Percentiles rank a stretch among this genome's conserved stretches.
Evolutionary conservation across 495 filamentous ascomycete species (phyloP).

Genomic region (Aspergillus leporis): DNA sequence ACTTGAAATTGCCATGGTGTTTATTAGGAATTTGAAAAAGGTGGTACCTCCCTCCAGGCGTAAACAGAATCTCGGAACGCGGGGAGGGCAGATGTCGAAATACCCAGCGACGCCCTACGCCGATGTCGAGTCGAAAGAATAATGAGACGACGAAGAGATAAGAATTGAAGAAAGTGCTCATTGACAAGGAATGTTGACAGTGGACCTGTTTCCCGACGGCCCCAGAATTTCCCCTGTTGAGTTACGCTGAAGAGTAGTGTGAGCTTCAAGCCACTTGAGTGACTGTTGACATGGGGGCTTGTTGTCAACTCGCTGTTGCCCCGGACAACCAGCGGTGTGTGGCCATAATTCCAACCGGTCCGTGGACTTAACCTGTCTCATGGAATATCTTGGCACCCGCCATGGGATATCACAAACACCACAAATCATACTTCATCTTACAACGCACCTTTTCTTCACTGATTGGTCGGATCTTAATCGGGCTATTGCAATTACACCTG

Average conservation of each 20-base stretch:
- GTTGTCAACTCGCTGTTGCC: slow-evolving; percentile 39
- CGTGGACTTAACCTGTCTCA: neutral
- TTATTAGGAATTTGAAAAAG: slow-evolving; percentile 2
- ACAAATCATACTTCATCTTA: neutral
- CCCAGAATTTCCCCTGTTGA: slow-evolving; percentile 19
- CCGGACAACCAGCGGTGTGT: slow-evolving; percentile 31
- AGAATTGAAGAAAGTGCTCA: slow-evolving; percentile 9
- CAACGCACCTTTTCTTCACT: slow-evolving; percentile 8
- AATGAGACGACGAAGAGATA: slow-evolving; percentile 6
- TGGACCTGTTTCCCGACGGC: slow-evolving; percentile 21
- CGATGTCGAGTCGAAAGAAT: slow-evolving; percentile 18
- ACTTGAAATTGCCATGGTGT: slow-evolving; percentile 53
- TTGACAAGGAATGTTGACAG: slow-evolving; percentile 27
- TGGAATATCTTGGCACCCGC: neutral
- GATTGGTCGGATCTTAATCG: slow-evolving; percentile 2
- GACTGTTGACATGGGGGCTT: slow-evolving; percentile 36
- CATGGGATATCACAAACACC: slow-evolving; percentile 2
- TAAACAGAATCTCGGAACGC: slow-evolving; percentile 3
- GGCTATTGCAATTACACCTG: no score
- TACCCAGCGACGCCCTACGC: slow-evolving; percentile 21
- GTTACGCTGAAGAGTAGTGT: slow-evolving; percentile 16
- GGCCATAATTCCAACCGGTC: neutral
- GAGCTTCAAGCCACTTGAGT: slow-evolving; percentile 17
- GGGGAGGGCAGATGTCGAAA: slow-evolving; percentile 19
- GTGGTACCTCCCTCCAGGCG: slow-evolving; percentile 14